A percentile compares a stretch with the other conserved stretches of the same genome.
Conservation (phyloP, 257 asterid genomes). For the Petrea volubilis region DNA sequence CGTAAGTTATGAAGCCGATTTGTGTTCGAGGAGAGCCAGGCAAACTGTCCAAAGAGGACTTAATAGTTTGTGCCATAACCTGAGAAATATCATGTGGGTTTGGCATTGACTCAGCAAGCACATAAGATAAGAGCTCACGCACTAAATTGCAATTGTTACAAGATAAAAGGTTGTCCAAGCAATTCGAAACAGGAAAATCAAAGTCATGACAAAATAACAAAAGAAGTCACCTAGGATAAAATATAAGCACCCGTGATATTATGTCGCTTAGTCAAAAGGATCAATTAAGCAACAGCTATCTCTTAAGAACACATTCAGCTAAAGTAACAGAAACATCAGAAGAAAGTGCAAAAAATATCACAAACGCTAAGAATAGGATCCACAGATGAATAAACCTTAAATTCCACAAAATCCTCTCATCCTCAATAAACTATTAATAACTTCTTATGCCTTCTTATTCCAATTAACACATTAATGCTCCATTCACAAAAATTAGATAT, state of each 20-base stretch:
- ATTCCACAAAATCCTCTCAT: not conserved
- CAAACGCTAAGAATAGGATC: not conserved
- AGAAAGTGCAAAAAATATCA: not conserved
- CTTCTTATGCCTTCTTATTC: not conserved
- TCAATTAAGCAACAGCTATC: not conserved
- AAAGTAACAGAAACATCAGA: not conserved
- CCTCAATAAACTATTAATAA: not conserved
- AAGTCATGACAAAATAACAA: not conserved
- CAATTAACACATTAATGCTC: not conserved
- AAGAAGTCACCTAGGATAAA: constrained; percentile 6
- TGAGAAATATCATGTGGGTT: constrained; percentile 38
- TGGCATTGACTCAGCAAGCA: constrained; percentile 10
- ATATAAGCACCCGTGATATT: not conserved
- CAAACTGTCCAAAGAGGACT: constrained; percentile 78
- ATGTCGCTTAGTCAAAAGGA: constrained; percentile 9
- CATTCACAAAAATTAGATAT: not conserved
- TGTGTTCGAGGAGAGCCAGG: constrained; percentile 91
- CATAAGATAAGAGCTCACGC: constrained; percentile 13
- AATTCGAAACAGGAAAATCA: not conserved
- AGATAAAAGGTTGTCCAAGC: not conserved
- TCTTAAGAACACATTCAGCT: not conserved
- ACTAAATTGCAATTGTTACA: not conserved
- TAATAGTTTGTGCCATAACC: constrained; percentile 85
- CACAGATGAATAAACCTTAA: not conserved
- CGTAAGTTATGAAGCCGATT: constrained; percentile 88